phyloP scores from a whole-genome alignment of 345 rosid genomes.

The Dovyalis caffra region DNA sequence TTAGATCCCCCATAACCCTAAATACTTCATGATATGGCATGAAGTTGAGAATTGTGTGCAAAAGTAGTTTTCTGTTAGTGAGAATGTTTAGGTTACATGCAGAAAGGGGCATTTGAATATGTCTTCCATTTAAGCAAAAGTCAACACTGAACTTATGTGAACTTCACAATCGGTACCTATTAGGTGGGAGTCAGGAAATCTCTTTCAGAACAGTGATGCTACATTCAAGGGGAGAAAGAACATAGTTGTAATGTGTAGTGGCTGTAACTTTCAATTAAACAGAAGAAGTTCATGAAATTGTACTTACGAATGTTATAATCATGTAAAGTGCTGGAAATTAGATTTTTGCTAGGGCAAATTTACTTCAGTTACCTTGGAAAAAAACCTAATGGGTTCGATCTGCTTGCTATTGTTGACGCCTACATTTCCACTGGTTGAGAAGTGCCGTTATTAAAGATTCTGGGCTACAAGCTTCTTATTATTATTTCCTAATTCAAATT shows the following conservation, averaged over 20 bases:
- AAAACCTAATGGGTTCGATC: neutral
- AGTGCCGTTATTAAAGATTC: neutral
- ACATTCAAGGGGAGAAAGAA: neutral
- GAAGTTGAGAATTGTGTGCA: neutral
- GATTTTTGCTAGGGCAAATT: neutral
- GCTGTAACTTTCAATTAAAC: neutral
- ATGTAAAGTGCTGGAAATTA: neutral
- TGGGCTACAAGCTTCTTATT: neutral
- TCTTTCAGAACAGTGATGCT: neutral
- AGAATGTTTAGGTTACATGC: neutral
- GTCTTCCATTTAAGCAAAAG: neutral
- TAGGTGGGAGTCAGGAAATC: neutral
- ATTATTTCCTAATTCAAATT: neutral
- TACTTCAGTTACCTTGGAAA: neutral
- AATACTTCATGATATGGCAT: neutral
- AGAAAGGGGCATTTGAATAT: neutral
- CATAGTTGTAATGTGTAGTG: neutral
- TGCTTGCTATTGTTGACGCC: neutral
- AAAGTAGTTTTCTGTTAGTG: neutral
- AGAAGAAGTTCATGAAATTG: neutral
- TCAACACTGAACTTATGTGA: neutral
- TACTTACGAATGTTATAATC: neutral
- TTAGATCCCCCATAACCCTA: neutral
- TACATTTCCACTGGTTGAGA: neutral
- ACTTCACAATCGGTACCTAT: neutral